These are phyloP conservation scores for Zygotorulaspora chibaensis DNA, from an alignment of 805 yeast species.

Conservation along the genomic window DNA sequence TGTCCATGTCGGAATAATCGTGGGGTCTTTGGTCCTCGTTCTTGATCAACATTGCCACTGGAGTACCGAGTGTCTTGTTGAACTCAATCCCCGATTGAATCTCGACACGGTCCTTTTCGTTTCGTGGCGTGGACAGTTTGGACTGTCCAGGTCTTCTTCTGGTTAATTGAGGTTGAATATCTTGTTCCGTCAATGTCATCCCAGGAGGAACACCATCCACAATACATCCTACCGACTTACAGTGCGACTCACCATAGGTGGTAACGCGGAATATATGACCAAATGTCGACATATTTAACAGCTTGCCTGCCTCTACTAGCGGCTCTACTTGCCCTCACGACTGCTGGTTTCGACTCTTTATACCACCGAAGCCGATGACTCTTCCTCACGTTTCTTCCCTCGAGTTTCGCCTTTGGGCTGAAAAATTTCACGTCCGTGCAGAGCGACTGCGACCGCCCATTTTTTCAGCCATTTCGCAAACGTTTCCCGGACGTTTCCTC, in stretches of 20 bases:
- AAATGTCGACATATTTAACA: slow-evolving; percentile 60
- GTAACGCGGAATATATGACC: slow-evolving; percentile 69
- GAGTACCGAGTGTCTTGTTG: slow-evolving; percentile 90
- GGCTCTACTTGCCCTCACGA: neutral
- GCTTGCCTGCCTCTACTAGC: neutral
- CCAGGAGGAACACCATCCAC: slow-evolving; percentile 99
- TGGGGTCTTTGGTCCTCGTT: slow-evolving; percentile 97
- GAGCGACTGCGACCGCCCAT: neutral
- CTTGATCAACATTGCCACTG: slow-evolving; percentile 86
- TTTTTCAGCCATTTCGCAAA: neutral
- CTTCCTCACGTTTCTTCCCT: neutral
- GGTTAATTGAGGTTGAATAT: slow-evolving; percentile 91
- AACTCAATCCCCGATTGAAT: slow-evolving; percentile 93
- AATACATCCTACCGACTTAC: slow-evolving; percentile 95
- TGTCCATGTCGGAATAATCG: slow-evolving; percentile 92
- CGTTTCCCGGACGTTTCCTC: neutral
- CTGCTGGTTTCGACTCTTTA: neutral
- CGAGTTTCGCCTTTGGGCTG: neutral
- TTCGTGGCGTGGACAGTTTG: slow-evolving; percentile 87
- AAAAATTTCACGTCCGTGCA: neutral
- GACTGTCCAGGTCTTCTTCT: slow-evolving; percentile 98
- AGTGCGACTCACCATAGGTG: slow-evolving; percentile 97
- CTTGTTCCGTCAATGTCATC: slow-evolving; percentile 73
- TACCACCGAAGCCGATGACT: neutral
- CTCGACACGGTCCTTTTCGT: slow-evolving; percentile 88